Conservation (phyloP, 1,284 basidiomycete species). For the Apiotrichum gracile region DNA sequence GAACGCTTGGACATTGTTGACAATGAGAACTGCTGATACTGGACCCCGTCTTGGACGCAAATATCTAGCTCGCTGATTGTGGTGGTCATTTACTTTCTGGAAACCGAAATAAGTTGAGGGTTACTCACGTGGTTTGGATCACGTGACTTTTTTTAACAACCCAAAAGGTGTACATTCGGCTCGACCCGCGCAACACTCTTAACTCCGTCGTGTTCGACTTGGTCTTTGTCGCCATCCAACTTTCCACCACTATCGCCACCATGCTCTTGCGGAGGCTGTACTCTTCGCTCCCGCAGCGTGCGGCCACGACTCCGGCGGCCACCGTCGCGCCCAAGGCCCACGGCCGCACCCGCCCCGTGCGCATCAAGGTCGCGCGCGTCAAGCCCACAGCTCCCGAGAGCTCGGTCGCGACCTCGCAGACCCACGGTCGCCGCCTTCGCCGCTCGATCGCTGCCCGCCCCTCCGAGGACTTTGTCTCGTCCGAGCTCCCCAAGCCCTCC, state of each 20-base stretch:
- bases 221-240: constrained; percentile 2
- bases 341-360: constrained; percentile 16
- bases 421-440: constrained; percentile 16
- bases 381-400: neutral
- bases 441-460: constrained; percentile 9
- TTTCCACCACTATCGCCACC: constrained; percentile 4
- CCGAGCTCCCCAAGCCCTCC: constrained; percentile 4
- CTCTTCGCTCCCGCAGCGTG: constrained; percentile 22
- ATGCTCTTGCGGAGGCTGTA: constrained; percentile 35
- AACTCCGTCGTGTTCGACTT: neutral
- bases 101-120: neutral
- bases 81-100: no score
- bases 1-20: constrained; percentile 31
- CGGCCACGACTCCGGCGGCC: neutral
- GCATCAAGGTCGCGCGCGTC: constrained; percentile 5
- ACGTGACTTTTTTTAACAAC: neutral
- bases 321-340: constrained; percentile 7
- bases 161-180: neutral
- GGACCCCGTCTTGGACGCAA: neutral
- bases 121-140: neutral
- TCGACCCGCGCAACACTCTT: neutral
- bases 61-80: neutral
- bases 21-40: neutral
- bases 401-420: neutral
- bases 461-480: constrained; percentile 8